A percentile compares a stretch with the other conserved stretches of the same genome.
phyloP scores from a whole-genome alignment of 768 basidiomycete species.

The Rhodotorula paludigena region DNA sequence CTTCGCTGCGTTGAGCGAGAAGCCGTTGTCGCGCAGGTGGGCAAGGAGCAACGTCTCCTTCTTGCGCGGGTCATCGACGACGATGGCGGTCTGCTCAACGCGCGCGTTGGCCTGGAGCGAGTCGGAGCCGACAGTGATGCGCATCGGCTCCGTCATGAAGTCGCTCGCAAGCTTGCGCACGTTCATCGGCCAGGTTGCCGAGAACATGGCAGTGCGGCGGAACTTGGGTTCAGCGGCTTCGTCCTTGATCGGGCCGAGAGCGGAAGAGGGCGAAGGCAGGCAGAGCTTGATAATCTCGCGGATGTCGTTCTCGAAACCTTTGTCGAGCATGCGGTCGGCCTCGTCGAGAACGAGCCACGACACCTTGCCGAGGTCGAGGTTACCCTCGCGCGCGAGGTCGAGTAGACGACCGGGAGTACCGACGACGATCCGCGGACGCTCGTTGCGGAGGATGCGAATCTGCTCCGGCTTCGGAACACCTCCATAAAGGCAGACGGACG shows the following conservation, averaged over 20 bases:
- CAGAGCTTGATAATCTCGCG: slow-evolving; percentile 75
- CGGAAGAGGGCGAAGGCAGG: slow-evolving; percentile 48
- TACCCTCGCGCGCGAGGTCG: slow-evolving; percentile 83
- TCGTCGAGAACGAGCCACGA: slow-evolving; percentile 91
- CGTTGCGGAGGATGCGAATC: slow-evolving; percentile 54
- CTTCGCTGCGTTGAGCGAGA: slow-evolving; percentile 50
- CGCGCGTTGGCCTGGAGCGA: slow-evolving; percentile 89
- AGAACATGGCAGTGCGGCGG: slow-evolving; percentile 56
- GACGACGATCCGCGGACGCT: slow-evolving; percentile 66
- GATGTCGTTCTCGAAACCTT: slow-evolving; percentile 97
- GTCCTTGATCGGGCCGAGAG: slow-evolving; percentile 39
- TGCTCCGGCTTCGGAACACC: slow-evolving; percentile 90
- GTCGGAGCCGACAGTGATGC: slow-evolving; percentile 91
- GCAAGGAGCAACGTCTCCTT: slow-evolving; percentile 41
- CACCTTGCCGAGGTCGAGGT: slow-evolving; percentile 76
- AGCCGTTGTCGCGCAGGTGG: slow-evolving; percentile 39
- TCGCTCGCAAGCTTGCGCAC: slow-evolving; percentile 82
- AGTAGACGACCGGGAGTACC: slow-evolving; percentile 92
- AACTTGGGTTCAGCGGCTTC: slow-evolving; percentile 27
- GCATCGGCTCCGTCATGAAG: slow-evolving; percentile 76
- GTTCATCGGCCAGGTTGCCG: slow-evolving; percentile 96
- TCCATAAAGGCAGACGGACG: slow-evolving; percentile 83
- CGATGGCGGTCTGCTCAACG: slow-evolving; percentile 63
- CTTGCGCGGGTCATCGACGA: slow-evolving; percentile 39
- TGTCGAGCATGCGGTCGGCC: slow-evolving; percentile 96